Evolutionary conservation across 2,329 filamentous ascomycete species (phyloP).

Genomic region (Cercospora brassicicola): DNA sequence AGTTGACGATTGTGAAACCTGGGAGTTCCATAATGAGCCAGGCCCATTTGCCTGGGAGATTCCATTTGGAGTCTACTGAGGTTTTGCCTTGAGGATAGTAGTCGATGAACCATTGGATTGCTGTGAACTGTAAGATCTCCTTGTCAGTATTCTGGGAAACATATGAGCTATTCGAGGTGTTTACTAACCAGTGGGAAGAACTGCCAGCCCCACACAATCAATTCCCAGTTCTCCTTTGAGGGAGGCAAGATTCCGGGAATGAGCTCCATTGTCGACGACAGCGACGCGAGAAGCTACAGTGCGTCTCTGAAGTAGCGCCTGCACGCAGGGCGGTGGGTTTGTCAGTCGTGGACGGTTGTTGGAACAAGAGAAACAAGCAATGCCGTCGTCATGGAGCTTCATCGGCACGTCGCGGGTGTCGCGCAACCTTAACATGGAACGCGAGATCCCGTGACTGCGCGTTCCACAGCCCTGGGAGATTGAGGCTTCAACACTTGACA

Average conservation of each 20-base stretch:
- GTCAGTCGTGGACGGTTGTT: too few species aligned
- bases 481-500: neutral
- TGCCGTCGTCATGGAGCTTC: constrained; percentile 1
- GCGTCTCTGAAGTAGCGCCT: neutral
- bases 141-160: too few species aligned
- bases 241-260: constrained; percentile 50
- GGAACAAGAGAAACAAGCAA: constrained; percentile 4
- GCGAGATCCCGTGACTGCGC: neutral
- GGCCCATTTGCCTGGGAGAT: constrained; percentile 82
- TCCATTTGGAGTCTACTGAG: constrained; percentile 69
- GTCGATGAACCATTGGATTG: constrained; percentile 70
- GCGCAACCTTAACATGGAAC: neutral
- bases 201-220: constrained; percentile 48
- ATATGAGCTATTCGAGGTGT: too few species aligned
- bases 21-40: constrained; percentile 89
- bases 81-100: constrained; percentile 95
- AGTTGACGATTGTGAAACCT: constrained; percentile 74
- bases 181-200: constrained; percentile 53
- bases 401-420: neutral
- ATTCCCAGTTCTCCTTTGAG: constrained; percentile 53
- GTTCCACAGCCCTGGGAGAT: neutral
- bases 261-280: constrained; percentile 33
- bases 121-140: too few species aligned
- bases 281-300: neutral
- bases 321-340: too few species aligned